phyloP scores from a whole-genome alignment of 495 filamentous ascomycete genomes.

The Acidomyces sp. region DNA sequence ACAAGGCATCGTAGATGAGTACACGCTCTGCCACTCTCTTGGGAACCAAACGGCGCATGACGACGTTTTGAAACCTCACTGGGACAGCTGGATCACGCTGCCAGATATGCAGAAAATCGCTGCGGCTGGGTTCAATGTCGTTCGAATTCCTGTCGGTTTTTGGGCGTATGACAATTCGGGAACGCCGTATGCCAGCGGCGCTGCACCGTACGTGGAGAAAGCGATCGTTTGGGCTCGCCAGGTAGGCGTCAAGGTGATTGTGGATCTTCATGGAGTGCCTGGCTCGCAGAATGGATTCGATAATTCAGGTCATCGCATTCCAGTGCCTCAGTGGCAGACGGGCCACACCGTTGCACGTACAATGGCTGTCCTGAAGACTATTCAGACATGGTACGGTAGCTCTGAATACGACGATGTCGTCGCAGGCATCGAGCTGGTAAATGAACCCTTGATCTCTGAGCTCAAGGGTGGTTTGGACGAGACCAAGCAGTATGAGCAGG shows the following conservation, averaged over 20 bases:
- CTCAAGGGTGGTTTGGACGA: slow-evolving; percentile 39
- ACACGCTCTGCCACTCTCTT: slow-evolving; percentile 27
- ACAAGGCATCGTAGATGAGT: slow-evolving; percentile 31
- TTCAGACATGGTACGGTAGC: slow-evolving; percentile 45
- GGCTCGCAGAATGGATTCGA: slow-evolving; percentile 32
- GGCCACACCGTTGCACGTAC: slow-evolving; percentile 45
- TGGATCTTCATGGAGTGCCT: slow-evolving; percentile 38
- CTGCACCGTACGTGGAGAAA: slow-evolving; percentile 34
- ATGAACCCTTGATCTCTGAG: slow-evolving; percentile 46
- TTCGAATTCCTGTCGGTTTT: slow-evolving; percentile 39
- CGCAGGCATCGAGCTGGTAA: slow-evolving; percentile 56
- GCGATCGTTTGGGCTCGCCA: slow-evolving; percentile 36
- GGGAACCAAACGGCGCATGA: slow-evolving; percentile 24
- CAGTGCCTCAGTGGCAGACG: slow-evolving; percentile 38
- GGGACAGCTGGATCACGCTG: slow-evolving; percentile 29
- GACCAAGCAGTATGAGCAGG: slow-evolving; percentile 51
- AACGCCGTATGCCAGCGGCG: slow-evolving; percentile 36
- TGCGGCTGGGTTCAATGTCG: slow-evolving; percentile 35
- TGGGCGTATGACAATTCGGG: slow-evolving; percentile 37
- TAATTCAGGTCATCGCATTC: slow-evolving; percentile 27
- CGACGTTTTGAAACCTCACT: slow-evolving; percentile 28
- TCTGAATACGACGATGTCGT: slow-evolving; percentile 48
- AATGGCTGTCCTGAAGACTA: slow-evolving; percentile 41
- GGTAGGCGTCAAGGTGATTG: slow-evolving; percentile 34
- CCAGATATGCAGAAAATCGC: slow-evolving; percentile 34